Conservation (phyloP, 73 alveolate genomes). For the Paraurostyla sp. region DNA sequence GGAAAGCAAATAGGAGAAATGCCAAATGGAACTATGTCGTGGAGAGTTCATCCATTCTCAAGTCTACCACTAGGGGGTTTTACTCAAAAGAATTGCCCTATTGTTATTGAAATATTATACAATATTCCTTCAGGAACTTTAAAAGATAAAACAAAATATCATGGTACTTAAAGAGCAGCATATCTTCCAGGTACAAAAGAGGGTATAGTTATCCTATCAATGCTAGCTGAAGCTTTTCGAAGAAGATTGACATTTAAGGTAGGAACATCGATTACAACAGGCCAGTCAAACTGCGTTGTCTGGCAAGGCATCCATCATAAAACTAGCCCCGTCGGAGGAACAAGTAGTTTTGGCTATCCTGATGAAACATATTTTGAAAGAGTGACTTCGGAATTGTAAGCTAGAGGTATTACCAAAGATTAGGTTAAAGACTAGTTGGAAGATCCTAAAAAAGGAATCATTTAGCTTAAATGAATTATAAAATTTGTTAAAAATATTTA, state of each 20-base stretch:
- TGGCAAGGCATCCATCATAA: constrained; percentile 99
- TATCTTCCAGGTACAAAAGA: constrained; percentile 94
- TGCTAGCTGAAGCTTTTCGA: constrained; percentile 90
- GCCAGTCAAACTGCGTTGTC: constrained; percentile 86
- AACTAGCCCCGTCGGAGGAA: constrained; percentile 95
- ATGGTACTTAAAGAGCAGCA: constrained; percentile 94
- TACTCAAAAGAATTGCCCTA: constrained; percentile 53
- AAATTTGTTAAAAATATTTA: background rate
- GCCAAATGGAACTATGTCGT: constrained; percentile 90
- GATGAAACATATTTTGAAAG: constrained; percentile 96
- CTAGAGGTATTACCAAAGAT: constrained; percentile 87
- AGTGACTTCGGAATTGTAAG: constrained; percentile 92
- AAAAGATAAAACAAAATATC: constrained; percentile 74
- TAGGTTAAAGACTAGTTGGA: constrained; percentile 58
- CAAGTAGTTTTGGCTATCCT: constrained; percentile 95
- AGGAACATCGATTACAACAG: constrained; percentile 98
- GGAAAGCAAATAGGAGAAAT: constrained; percentile 89
- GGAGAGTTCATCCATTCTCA: constrained; percentile 45
- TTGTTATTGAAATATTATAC: constrained; percentile 83
- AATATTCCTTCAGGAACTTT: constrained; percentile 74
- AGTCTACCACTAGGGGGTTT: constrained; percentile 76
- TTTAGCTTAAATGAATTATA: background rate
- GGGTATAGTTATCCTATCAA: constrained; percentile 89
- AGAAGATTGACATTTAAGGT: constrained; percentile 93
- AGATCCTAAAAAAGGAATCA: background rate